A percentile compares a stretch with the other conserved stretches of the same genome.
phyloP scores from a whole-genome alignment of 2,329 filamentous ascomycete species.

The Colletotrichum sp. region DNA sequence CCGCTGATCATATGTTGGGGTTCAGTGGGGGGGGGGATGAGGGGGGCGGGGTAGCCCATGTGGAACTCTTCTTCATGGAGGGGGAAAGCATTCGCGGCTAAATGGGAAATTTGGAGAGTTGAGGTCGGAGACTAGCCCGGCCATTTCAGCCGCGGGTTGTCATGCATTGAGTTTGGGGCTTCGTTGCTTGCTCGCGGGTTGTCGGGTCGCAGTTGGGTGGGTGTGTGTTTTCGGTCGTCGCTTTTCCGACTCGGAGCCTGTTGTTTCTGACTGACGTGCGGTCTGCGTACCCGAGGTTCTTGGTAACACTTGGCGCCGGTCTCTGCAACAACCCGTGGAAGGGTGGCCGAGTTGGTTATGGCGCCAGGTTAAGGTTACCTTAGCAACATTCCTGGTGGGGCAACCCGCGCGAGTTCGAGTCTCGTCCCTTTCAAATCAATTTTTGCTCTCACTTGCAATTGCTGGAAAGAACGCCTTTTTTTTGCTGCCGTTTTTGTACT shows the following conservation, averaged over 20 bases:
- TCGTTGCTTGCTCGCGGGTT: neutral
- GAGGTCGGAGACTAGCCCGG: neutral
- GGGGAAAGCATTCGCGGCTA: neutral
- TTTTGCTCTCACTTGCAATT: neutral
- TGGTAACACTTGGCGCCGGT: rapidly evolving
- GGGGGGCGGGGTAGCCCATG: neutral
- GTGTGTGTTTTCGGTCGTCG: neutral
- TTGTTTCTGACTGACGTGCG: neutral
- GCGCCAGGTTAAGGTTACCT: neutral
- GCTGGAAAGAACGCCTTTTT: too few relatives aligned
- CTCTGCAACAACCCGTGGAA: rapidly evolving
- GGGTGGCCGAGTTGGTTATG: neutral
- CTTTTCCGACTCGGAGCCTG: neutral
- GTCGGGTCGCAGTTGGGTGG: neutral
- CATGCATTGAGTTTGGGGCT: neutral
- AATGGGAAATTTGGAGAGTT: neutral
- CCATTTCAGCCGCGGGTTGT: neutral
- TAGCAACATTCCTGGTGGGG: neutral
- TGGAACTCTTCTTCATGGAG: neutral
- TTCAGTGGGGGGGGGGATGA: slow-evolving; percentile 4
- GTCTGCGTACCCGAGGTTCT: rapidly evolving
- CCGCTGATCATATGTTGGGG: neutral
- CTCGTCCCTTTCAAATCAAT: neutral
- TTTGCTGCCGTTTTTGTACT: too few relatives aligned
- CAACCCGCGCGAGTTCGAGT: neutral